Evolutionary conservation across 192 early-diverging fungal species (phyloP).

Genomic region (Phlyctochytrium bullatum): DNA sequence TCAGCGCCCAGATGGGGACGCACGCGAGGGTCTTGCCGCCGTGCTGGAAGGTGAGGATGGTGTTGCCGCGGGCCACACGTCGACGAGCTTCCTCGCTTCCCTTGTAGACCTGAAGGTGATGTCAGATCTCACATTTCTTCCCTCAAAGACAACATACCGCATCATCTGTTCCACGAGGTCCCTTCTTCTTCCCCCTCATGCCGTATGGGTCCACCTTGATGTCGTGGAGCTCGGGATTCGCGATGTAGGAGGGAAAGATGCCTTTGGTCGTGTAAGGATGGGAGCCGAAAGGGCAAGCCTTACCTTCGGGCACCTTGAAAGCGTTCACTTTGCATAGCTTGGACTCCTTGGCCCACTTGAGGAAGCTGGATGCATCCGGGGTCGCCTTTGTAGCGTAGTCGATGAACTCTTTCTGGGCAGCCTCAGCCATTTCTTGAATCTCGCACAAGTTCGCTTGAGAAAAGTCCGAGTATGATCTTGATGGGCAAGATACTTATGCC

Average conservation of each 20-base stretch:
- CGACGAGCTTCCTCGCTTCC: not conserved
- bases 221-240: not conserved
- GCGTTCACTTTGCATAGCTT: not conserved
- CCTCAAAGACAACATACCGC: not conserved
- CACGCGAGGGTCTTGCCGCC: not conserved
- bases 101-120: not conserved
- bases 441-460: too few relatives aligned
- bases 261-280: too few relatives aligned
- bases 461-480: too few relatives aligned
- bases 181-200: not conserved
- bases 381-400: not conserved
- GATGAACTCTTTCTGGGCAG: not conserved
- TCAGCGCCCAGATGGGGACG: not conserved
- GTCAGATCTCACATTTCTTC: not conserved
- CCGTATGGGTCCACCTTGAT: not conserved
- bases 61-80: not conserved
- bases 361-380: not conserved
- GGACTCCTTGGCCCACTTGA: not conserved
- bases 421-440: too few relatives aligned
- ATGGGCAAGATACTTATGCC: too few relatives aligned
- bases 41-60: not conserved
- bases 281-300: too few relatives aligned
- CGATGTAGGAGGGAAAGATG: not conserved
- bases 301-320: not conserved
- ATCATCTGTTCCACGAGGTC: not conserved